Evolutionary conservation across 257 asterid species (phyloP).

Genomic region (Solanum paucissectum): DNA sequence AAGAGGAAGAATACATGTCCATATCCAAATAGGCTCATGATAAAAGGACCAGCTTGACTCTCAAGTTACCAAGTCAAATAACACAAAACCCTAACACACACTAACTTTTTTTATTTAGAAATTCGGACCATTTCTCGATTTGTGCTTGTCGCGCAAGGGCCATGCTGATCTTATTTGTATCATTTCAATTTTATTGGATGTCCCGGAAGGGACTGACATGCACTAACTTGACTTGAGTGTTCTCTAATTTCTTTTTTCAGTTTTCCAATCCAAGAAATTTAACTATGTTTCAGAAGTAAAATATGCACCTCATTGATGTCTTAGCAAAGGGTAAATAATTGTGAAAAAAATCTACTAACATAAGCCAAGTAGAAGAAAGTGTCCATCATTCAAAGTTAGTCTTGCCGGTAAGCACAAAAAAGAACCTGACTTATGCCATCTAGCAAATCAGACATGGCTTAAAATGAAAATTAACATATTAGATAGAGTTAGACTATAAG

Average conservation of each 20-base stretch:
- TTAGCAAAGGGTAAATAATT: not conserved
- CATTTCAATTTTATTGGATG: not conserved
- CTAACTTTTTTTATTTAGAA: not conserved
- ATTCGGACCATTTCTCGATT: not conserved
- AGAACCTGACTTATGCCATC: not conserved
- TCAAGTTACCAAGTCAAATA: not conserved
- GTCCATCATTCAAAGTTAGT: not conserved
- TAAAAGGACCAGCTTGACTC: not conserved
- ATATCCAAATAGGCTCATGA: not conserved
- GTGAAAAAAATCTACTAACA: not conserved
- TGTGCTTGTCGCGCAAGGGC: not conserved
- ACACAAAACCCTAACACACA: not conserved
- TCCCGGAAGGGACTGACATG: not conserved
- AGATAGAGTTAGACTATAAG: not conserved
- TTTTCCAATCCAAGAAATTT: not conserved
- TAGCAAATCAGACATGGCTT: not conserved
- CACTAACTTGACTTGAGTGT: not conserved
- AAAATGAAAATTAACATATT: not conserved
- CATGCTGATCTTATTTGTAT: not conserved
- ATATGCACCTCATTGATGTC: not conserved
- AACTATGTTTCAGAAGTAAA: not conserved
- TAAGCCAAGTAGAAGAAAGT: not conserved
- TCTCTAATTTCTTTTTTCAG: not conserved
- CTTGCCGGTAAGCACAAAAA: not conserved
- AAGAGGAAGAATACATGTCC: not conserved